These are phyloP conservation scores for Nothophytophthora sp. DNA, from an alignment of 352 stramenopile genomes.

Conservation along the genomic window DNA sequence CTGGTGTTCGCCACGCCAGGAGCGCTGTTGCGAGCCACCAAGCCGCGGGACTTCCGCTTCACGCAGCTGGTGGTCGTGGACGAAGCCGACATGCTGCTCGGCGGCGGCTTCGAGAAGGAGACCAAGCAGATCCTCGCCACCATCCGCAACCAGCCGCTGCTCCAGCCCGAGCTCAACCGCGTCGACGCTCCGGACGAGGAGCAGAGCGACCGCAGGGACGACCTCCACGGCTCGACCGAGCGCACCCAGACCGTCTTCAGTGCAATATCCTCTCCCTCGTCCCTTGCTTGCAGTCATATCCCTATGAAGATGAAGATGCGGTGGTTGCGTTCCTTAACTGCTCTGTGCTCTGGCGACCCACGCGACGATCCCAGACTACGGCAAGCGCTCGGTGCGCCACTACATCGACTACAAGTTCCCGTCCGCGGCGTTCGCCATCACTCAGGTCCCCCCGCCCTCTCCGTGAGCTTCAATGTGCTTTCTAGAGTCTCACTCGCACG, in stretches of 20 bases:
- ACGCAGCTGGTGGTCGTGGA: constrained; percentile 75
- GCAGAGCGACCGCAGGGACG: constrained; percentile 9
- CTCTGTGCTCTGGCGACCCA: constrained; percentile 20
- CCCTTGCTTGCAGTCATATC: not conserved
- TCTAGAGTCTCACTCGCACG: too few relatives aligned
- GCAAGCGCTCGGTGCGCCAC: constrained; percentile 63
- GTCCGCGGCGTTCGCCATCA: constrained; percentile 56
- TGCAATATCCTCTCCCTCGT: constrained; percentile 64
- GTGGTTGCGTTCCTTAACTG: constrained; percentile 21
- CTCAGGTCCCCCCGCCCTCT: constrained; percentile 35
- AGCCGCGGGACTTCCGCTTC: constrained; percentile 74
- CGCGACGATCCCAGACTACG: constrained; percentile 82
- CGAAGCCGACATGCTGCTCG: constrained; percentile 82
- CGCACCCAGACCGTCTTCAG: constrained; percentile 75
- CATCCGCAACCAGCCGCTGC: constrained; percentile 77
- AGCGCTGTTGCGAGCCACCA: constrained; percentile 62
- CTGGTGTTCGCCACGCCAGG: constrained; percentile 69
- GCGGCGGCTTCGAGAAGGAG: constrained; percentile 72
- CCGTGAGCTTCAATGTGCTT: not conserved
- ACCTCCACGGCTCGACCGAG: constrained; percentile 26
- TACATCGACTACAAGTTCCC: constrained; percentile 85
- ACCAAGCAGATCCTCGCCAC: constrained; percentile 83
- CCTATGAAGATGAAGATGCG: not conserved
- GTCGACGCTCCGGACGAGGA: constrained; percentile 9
- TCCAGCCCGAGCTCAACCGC: constrained; percentile 44